Base-by-base conservation (phyloP, 768 basidiomycete genomes). In the Calocybe indica region DNA sequence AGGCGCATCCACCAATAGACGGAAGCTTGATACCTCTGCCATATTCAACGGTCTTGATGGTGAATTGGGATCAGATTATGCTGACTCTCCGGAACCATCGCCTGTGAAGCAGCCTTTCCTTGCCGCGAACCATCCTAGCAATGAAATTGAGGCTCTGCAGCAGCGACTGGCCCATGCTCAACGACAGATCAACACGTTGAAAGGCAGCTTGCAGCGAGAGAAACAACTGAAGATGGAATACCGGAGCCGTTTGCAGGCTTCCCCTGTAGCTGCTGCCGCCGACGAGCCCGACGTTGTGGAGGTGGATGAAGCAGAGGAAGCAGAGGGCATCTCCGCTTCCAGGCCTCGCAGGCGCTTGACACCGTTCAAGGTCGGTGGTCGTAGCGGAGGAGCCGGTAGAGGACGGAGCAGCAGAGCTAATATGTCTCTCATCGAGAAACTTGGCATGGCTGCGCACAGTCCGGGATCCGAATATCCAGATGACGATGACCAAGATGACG, bases 81-180 rank as follows among this genome's bases (percentile, higher is more conserved):
- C 70, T 22, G 77, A 81, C 50, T 78, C 80, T 11, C 85, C 85
- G 2, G 84, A 88, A 48, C 75, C 73, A 22, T 85, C 82, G 0
- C 72, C 70, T 31, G 54, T 67, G 38, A 59, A 62, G n/a, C 57
- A 59, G 30, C 74, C 82, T 2, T 85, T 87, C 73, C 69, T 86
- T 43, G 76, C 84, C 11, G 74, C 83, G 7, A 88, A 81, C 57
- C 87, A 85, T 55, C 87, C 85, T 7, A 81, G 70, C 61, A 86
- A 84, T 59, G 90, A 92, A 63, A 80, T 91, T 36, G 90, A 92
- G 56, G 79, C 82, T 0, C 68, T 92, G 10, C 84, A 90, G 50
- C 85, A 91, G 58, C 75, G 84, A 28, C 73, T 93, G 33, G 85
- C 88, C 8, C 90, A 92, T 62, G 88, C 92, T 4, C 89, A 93